phyloP scores from a whole-genome alignment of 257 asterid genomes.

The Mitragyna speciosa region DNA sequence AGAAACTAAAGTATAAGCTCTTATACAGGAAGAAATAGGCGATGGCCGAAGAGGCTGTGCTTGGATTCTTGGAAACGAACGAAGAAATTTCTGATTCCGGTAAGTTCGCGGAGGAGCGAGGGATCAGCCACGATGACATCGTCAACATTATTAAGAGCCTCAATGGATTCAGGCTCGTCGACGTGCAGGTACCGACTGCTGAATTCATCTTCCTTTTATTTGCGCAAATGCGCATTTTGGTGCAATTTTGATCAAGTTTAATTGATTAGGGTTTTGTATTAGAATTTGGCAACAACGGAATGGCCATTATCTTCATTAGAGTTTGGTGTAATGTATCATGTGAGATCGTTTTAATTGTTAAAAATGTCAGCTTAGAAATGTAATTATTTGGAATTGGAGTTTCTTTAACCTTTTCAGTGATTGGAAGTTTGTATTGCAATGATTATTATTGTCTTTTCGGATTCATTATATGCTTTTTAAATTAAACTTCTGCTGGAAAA shows the following conservation, averaged over 20 bases:
- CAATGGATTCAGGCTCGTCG: slow-evolving; percentile 66
- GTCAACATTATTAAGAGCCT: slow-evolving; percentile 84
- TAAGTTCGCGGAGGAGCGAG: slow-evolving; percentile 61
- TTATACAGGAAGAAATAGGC: neutral
- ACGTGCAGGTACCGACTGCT: slow-evolving; percentile 48
- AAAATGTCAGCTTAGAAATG: neutral
- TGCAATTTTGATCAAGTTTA: too few species aligned
- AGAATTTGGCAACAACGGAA: neutral
- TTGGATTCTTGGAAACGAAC: slow-evolving; percentile 57
- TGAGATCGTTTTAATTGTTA: neutral
- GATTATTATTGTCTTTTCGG: neutral
- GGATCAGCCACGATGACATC: slow-evolving; percentile 75
- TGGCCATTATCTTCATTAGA: neutral
- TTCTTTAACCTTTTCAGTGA: too few species aligned
- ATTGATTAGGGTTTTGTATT: neutral
- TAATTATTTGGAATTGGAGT: neutral
- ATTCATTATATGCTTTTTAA: neutral
- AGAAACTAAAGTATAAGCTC: neutral
- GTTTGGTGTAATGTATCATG: neutral
- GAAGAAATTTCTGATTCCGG: slow-evolving; percentile 69
- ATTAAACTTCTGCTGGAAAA: neutral
- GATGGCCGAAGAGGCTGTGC: slow-evolving; percentile 86
- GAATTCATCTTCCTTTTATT: neutral
- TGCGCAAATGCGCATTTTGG: neutral
- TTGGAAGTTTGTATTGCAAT: too few species aligned